Percentiles rank a stretch among this genome's conserved stretches.
These are phyloP conservation scores for Apiotrichum brassicae DNA, from an alignment of 1,284 basidiomycete species.

Conservation along the genomic window DNA sequence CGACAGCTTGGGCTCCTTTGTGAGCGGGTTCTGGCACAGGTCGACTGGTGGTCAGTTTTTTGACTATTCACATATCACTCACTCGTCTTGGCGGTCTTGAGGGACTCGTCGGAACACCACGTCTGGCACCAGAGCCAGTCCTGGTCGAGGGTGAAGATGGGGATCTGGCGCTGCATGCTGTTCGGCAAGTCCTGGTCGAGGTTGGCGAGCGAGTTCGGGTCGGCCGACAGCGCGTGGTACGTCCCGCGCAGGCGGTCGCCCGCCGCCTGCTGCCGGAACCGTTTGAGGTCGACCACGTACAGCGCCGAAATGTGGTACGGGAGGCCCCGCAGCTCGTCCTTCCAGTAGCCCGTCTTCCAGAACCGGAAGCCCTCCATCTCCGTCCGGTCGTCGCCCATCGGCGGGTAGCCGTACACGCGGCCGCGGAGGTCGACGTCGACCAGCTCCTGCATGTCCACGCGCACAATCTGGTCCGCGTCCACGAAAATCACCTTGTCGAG, in stretches of 20 bases:
- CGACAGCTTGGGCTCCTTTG: slow-evolving; percentile 94
- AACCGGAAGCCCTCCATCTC: slow-evolving; percentile 98
- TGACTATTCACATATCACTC: slow-evolving; percentile 5
- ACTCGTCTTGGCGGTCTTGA: slow-evolving; percentile 51
- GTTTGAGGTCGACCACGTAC: slow-evolving; percentile 92
- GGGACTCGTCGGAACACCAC: slow-evolving; percentile 50
- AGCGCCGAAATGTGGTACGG: slow-evolving; percentile 87
- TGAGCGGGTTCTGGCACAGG: slow-evolving; percentile 85
- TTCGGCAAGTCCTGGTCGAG: slow-evolving; percentile 96
- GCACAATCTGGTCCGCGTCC: slow-evolving; percentile 94
- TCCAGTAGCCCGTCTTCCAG: slow-evolving; percentile 97
- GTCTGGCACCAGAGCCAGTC: slow-evolving; percentile 82
- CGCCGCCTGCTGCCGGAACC: slow-evolving; percentile 68
- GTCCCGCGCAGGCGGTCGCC: slow-evolving; percentile 78
- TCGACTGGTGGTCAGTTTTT: slow-evolving; percentile 58
- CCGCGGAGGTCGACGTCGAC: slow-evolving; percentile 86
- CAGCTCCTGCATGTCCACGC: slow-evolving; percentile 88
- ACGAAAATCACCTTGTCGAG: slow-evolving; percentile 98
- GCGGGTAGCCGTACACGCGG: slow-evolving; percentile 88
- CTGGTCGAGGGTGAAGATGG: slow-evolving; percentile 78
- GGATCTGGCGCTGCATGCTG: slow-evolving; percentile 77
- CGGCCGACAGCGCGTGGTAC: slow-evolving; percentile 87
- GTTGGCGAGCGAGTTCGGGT: slow-evolving; percentile 88
- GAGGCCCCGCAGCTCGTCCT: slow-evolving; percentile 67
- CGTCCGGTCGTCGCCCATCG: slow-evolving; percentile 89